Percentiles rank a stretch among this genome's conserved stretches.
phyloP scores from a whole-genome alignment of 179 eudicot genomes.

The Gypsophila paniculata region DNA sequence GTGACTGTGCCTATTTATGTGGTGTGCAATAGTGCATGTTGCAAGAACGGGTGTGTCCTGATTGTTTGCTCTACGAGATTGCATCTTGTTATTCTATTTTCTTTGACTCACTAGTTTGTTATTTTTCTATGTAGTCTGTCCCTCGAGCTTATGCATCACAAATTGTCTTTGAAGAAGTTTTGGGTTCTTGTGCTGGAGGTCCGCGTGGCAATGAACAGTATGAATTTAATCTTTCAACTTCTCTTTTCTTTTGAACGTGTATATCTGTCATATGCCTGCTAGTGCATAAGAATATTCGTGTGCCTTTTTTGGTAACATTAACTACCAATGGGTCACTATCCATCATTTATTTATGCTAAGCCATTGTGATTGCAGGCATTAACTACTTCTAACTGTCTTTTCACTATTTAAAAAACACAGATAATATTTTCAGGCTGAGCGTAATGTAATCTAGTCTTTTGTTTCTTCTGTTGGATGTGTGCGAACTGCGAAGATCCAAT shows the following conservation, averaged over 20 bases:
- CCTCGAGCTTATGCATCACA: slow-evolving; percentile 63
- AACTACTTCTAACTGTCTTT: not conserved
- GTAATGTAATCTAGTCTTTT: not conserved
- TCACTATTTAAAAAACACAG: not conserved
- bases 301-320: slow-evolving; percentile 3
- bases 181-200: slow-evolving; percentile 78
- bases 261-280: not conserved
- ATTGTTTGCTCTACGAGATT: not conserved
- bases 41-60: not conserved
- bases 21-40: not conserved
- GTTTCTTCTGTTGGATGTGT: not conserved
- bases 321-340: not conserved
- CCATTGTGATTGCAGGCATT: not conserved
- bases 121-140: slow-evolving; percentile 47
- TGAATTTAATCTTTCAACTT: slow-evolving; percentile 21
- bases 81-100: slow-evolving; percentile 10
- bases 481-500: not conserved
- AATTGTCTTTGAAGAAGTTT: slow-evolving; percentile 68
- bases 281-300: not conserved
- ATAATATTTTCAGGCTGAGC: not conserved
- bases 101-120: not conserved
- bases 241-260: not conserved
- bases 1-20: not conserved
- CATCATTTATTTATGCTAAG: not conserved
- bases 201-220: slow-evolving; percentile 97